Base-by-base conservation (phyloP, 179 eudicot genomes). In the Carnegiea gigantea region DNA sequence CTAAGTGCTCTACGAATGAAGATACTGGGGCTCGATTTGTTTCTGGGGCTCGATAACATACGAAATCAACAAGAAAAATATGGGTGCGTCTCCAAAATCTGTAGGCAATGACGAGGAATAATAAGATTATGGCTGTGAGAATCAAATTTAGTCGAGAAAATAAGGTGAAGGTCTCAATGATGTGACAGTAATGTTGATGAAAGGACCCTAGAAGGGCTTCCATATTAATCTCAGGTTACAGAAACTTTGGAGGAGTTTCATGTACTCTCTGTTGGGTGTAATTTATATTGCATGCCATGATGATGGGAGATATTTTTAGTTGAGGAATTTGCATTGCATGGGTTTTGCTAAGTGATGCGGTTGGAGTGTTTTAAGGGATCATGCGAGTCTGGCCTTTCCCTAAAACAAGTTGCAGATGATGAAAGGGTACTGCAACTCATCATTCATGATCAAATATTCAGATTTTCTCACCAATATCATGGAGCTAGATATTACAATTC, bases 1-100 rank as follows among this genome's bases (percentile, higher is more conserved):
- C 76, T 6, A 84, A 9, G 83, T 90, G 90, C 40, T 90, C 92
- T 0, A 90, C 36, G 86, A 86, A 86, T 40, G 85, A 81, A 9
- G 90, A 76, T 43, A 86, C 44, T 4, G 90, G 88, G 18, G 83
- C 83, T 0, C 90, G 86, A 46, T 81, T 76, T 59, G 75, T 64
- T 9, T 64, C 84, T 4, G 87, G 88, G 2, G 87, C 70, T 26
- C 68, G 79, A 44, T 59, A 88, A 68, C 92, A 90, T n/a, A 80
- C 77, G 51, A 90, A 90, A 70, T 90, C 90, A 9, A 87, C 51
- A 1, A 90, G 87, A 68, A 84, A 88, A 8, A 87, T 57, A 1
- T 26, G 83, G 1, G 82, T 26, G 6, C 21, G 26, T 72, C 79
- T 85, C 54, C 49, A 49, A 12, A 36, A 57, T 9, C 79, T 28